A percentile compares a stretch with the other conserved stretches of the same genome.
These are phyloP conservation scores for Gypsophila paniculata DNA, from an alignment of 179 eudicot species.

Conservation along the genomic window DNA sequence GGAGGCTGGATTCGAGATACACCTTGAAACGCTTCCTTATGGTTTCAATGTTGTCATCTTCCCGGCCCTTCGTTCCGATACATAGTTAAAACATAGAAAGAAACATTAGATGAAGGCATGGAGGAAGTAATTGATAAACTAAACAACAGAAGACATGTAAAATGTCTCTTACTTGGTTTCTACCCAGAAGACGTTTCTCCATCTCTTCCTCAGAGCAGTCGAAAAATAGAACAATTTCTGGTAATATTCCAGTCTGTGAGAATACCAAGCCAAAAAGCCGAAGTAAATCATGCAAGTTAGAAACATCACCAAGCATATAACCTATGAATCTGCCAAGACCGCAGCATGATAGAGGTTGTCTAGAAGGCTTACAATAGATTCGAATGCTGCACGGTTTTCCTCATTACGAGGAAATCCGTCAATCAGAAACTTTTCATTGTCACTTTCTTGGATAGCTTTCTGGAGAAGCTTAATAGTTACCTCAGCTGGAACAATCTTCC, in stretches of 20 bases:
- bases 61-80: conserved; percentile 55
- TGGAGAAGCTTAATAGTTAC: conserved; percentile 85
- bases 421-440: conserved; percentile 72
- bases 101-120: neutral
- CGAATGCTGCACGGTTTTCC: conserved; percentile 91
- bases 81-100: neutral
- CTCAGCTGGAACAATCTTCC: conserved; percentile 93
- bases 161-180: conserved; percentile 29
- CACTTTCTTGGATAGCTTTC: conserved; percentile 66
- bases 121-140: neutral
- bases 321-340: neutral
- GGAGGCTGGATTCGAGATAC: conserved; percentile 80
- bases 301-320: conserved; percentile 11
- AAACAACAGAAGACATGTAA: neutral
- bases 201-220: conserved; percentile 38
- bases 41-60: conserved; percentile 87
- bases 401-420: conserved; percentile 99
- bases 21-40: conserved; percentile 84
- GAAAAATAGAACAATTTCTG: conserved; percentile 39
- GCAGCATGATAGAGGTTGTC: neutral
- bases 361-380: conserved; percentile 56
- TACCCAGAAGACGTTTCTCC: conserved; percentile 33
- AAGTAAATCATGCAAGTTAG: neutral
- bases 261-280: neutral
- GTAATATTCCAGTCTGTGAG: conserved; percentile 39